These are phyloP conservation scores for Termitomyces sp. DNA, from an alignment of 768 basidiomycete species.

Conservation along the genomic window DNA sequence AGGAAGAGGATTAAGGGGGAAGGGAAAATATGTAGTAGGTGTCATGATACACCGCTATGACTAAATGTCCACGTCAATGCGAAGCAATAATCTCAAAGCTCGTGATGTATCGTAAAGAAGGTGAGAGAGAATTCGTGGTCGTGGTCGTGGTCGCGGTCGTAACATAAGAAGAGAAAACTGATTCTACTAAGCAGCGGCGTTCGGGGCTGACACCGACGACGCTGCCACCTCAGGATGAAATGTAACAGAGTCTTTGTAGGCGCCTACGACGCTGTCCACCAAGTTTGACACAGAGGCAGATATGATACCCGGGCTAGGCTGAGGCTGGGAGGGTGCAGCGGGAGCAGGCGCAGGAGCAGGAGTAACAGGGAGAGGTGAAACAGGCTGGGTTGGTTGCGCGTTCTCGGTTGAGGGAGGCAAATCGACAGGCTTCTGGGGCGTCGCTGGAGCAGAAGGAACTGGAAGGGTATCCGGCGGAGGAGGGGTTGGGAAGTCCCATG, in stretches of 20 bases:
- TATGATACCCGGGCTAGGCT: background rate
- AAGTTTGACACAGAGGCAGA: slow-evolving; percentile 1
- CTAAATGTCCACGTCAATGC: background rate
- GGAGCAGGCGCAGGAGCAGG: background rate
- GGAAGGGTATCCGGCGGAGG: slow-evolving; percentile 23
- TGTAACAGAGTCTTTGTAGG: slow-evolving; percentile 11
- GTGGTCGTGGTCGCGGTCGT: background rate
- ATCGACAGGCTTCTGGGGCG: background rate
- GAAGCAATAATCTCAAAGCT: background rate
- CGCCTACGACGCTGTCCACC: slow-evolving; percentile 7
- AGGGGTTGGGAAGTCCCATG: slow-evolving; percentile 70
- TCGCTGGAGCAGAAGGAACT: slow-evolving; percentile 2
- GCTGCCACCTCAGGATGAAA: slow-evolving; percentile 4
- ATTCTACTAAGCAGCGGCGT: background rate
- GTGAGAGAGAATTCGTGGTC: background rate
- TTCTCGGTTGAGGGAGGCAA: background rate
- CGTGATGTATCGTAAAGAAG: background rate
- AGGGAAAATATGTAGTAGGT: background rate
- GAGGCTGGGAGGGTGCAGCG: background rate
- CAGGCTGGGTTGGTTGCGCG: background rate
- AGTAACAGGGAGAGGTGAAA: background rate
- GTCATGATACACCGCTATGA: background rate
- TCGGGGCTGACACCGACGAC: background rate
- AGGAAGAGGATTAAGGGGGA: background rate
- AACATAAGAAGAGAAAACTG: background rate